phyloP scores from a whole-genome alignment of 306 rosid species.

The Adenanthera pavonina region DNA sequence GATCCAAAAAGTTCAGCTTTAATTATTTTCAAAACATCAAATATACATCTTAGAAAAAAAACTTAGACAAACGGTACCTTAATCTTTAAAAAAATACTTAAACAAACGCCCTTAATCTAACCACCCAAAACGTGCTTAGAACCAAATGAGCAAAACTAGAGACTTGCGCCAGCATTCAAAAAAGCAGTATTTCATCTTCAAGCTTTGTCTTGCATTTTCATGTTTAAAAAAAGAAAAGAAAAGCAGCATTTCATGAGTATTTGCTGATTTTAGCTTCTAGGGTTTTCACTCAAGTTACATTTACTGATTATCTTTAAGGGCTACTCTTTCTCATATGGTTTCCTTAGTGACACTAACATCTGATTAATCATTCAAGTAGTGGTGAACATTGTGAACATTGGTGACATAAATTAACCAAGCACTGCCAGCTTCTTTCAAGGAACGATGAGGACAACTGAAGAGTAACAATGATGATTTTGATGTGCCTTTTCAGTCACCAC shows the following conservation, averaged over 20 bases:
- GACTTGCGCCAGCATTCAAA: not conserved
- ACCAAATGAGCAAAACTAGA: not conserved
- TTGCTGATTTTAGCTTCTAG: not conserved
- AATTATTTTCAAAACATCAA: too few species aligned
- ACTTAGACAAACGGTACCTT: too few species aligned
- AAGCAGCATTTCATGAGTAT: not conserved
- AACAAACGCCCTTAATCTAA: too few species aligned
- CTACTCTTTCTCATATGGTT: not conserved
- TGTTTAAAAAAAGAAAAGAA: too few species aligned
- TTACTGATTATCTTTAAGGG: not conserved
- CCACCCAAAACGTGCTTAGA: not conserved
- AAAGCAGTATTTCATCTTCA: not conserved
- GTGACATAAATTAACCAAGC: conserved; percentile 59
- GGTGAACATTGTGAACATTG: not conserved
- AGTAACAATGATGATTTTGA: conserved; percentile 82
- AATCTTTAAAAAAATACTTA: too few species aligned
- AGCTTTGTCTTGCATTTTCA: too few species aligned
- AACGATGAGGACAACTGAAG: conserved; percentile 78
- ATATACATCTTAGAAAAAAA: too few species aligned
- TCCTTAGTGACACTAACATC: too few species aligned
- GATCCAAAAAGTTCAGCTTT: too few species aligned
- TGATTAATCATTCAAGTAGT: too few species aligned
- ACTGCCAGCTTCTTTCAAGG: conserved; percentile 52
- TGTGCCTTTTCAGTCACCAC: conserved; percentile 47
- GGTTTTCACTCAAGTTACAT: not conserved